A percentile compares a stretch with the other conserved stretches of the same genome.
Evolutionary conservation across 192 early-diverging fungal genomes (phyloP).

Genomic region (Piromyces sp.): DNA sequence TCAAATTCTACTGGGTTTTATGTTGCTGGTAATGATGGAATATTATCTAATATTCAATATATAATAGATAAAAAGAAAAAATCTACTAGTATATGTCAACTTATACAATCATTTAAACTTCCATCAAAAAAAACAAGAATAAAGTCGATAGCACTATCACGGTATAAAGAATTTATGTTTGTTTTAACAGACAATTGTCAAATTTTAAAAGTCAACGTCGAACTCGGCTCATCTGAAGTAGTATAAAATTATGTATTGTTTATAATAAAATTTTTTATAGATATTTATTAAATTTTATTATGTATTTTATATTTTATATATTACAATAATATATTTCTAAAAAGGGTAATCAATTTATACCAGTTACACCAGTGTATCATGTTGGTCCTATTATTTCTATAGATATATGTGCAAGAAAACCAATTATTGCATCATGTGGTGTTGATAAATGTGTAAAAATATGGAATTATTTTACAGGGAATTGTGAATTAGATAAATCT

Average conservation of each 20-base stretch:
- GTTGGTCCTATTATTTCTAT: slow-evolving; percentile 21
- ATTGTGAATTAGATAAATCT: slow-evolving; percentile 23
- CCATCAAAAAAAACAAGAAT: background rate
- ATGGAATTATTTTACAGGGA: slow-evolving; percentile 40
- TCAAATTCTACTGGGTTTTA: background rate
- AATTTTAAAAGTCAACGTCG: background rate
- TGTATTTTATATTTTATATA: too few species aligned
- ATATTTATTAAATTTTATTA: too few species aligned
- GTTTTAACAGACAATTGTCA: background rate
- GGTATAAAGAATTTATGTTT: background rate
- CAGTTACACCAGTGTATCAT: slow-evolving; percentile 25
- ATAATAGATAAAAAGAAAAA: background rate
- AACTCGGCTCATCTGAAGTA: background rate
- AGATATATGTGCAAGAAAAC: slow-evolving; percentile 32
- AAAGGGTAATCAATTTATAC: slow-evolving; percentile 6
- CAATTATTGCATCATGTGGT: slow-evolving; percentile 35
- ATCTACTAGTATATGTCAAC: background rate
- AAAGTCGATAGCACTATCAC: background rate
- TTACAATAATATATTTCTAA: too few species aligned
- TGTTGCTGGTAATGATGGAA: background rate
- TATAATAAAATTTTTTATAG: too few species aligned
- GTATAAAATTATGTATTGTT: too few species aligned
- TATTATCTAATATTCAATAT: background rate
- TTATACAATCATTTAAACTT: background rate
- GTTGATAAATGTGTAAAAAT: slow-evolving; percentile 29